Evolutionary conservation across 208 protist species (phyloP).

Genomic region (Entamoeba dispar): DNA sequence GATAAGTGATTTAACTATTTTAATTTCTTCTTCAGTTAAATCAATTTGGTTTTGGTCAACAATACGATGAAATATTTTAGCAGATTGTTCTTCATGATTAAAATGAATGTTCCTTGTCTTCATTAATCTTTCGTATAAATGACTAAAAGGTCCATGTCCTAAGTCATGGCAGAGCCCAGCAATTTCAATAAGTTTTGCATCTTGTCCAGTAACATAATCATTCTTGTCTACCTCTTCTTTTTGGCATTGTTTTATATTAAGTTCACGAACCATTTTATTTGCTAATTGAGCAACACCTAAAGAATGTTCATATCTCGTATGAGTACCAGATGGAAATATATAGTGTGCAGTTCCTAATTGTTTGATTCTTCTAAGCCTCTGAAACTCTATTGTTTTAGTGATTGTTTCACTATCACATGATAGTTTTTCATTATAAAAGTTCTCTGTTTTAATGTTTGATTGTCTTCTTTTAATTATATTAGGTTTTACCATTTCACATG

Average conservation of each 20-base stretch:
- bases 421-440: not conserved
- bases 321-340: slow-evolving; percentile 26
- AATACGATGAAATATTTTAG: slow-evolving; percentile 1
- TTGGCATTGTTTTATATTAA: not conserved
- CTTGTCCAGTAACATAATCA: not conserved
- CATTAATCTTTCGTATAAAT: slow-evolving; percentile 24
- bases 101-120: not conserved
- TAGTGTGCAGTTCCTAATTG: slow-evolving; percentile 23
- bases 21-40: not conserved
- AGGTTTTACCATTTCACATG: not conserved
- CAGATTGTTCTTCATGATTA: not conserved
- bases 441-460: not conserved
- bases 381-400: slow-evolving; percentile 36
- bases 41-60: not conserved
- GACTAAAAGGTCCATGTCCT: slow-evolving; percentile 35
- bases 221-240: not conserved
- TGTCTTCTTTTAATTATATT: not conserved
- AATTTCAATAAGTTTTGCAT: not conserved
- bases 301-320: slow-evolving; percentile 35
- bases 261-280: not conserved
- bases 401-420: not conserved
- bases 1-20: not conserved
- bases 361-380: slow-evolving; percentile 22
- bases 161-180: slow-evolving; percentile 37
- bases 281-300: slow-evolving; percentile 24